phyloP scores from a whole-genome alignment of 2,329 filamentous ascomycete species.

The Colletotrichum lini region DNA sequence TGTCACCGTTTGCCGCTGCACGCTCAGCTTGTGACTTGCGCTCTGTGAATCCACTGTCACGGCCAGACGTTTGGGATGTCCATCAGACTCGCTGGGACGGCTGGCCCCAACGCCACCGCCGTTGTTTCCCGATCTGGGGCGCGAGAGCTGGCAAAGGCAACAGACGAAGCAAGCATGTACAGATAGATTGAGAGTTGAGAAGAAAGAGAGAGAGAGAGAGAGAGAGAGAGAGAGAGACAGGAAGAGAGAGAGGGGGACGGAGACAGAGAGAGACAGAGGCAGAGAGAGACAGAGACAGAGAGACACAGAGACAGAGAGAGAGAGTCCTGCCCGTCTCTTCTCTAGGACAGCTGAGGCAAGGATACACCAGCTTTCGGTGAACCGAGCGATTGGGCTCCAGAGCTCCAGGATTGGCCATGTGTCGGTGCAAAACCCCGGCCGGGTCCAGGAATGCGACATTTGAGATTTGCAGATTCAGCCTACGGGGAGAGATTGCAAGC shows the following conservation, averaged over 20 bases:
- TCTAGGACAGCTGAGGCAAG: background rate
- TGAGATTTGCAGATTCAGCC: constrained; percentile 10
- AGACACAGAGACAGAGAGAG: too few relatives aligned
- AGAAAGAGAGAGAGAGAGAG: too few relatives aligned
- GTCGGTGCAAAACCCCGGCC: too few relatives aligned
- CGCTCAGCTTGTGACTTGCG: constrained; percentile 1
- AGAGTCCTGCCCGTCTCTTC: background rate
- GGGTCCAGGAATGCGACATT: background rate
- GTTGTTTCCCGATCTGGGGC: background rate
- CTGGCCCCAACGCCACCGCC: background rate
- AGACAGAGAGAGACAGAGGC: too few relatives aligned
- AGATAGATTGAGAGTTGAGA: background rate
- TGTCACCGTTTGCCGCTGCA: constrained; percentile 29
- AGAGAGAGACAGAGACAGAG: too few relatives aligned
- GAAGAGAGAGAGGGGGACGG: too few relatives aligned
- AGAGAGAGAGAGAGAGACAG: too few relatives aligned
- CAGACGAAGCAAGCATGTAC: background rate
- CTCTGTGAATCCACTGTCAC: background rate
- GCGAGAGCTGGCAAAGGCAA: background rate
- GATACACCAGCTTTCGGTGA: background rate
- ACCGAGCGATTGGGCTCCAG: constrained; percentile 3
- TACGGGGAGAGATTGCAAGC: constrained; percentile 22
- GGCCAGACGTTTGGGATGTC: too few relatives aligned
- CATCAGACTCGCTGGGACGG: background rate
- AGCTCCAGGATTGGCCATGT: too few relatives aligned